phyloP scores from a whole-genome alignment of 805 yeast genomes.

The Nakazawaea populi region DNA sequence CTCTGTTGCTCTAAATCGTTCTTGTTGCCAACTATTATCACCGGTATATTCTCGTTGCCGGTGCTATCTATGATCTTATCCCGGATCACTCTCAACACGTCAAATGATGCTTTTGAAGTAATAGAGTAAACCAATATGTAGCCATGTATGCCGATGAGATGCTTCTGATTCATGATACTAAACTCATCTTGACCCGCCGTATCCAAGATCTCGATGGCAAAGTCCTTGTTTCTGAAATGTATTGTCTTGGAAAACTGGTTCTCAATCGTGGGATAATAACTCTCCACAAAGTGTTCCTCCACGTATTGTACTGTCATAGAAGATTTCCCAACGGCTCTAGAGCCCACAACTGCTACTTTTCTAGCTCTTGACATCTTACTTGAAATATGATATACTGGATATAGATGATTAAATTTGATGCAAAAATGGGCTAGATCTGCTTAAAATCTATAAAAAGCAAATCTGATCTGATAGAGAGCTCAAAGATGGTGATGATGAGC shows the following conservation, averaged over 20 bases:
- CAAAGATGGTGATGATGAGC: neutral
- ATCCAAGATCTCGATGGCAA: constrained; percentile 78
- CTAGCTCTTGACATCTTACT: constrained; percentile 39
- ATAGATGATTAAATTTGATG: neutral
- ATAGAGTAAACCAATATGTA: constrained; percentile 79
- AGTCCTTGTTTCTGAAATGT: constrained; percentile 65
- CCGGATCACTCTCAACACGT: constrained; percentile 66
- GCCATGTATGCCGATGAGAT: constrained; percentile 78
- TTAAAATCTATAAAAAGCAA: neutral
- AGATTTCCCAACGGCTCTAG: constrained; percentile 85
- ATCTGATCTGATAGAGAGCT: neutral
- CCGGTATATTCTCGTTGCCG: constrained; percentile 41
- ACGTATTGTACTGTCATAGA: constrained; percentile 80
- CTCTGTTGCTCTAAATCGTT: constrained; percentile 56
- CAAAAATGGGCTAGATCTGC: too few species aligned
- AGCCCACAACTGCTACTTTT: constrained; percentile 81
- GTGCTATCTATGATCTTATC: constrained; percentile 76
- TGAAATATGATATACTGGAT: too few species aligned
- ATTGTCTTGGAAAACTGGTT: constrained; percentile 73
- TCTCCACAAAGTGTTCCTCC: constrained; percentile 83
- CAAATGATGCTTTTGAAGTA: constrained; percentile 71
- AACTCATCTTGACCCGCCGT: constrained; percentile 95
- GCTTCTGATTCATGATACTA: constrained; percentile 71
- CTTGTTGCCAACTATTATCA: constrained; percentile 44
- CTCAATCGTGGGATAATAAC: constrained; percentile 88